phyloP scores from a whole-genome alignment of 2,329 filamentous ascomycete species.

The Hypoxylon sp. region DNA sequence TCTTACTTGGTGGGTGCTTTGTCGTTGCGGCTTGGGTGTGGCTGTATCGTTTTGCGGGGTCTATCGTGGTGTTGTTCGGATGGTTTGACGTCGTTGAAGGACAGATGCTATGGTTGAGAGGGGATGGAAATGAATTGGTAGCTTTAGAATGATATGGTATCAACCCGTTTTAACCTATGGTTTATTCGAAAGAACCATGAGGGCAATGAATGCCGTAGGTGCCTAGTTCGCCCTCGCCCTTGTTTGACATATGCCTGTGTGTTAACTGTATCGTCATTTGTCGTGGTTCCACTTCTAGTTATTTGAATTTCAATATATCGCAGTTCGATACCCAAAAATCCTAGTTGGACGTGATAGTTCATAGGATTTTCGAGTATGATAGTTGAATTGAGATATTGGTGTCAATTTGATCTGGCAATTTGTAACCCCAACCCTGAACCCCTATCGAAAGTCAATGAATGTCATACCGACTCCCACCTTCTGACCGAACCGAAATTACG shows the following conservation, averaged over 20 bases:
- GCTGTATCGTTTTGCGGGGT: not conserved
- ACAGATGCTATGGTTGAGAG: not conserved
- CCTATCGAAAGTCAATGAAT: not conserved
- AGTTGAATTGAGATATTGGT: not conserved
- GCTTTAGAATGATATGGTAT: not conserved
- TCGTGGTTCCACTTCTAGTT: not conserved
- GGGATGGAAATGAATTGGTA: not conserved
- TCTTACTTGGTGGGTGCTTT: not conserved
- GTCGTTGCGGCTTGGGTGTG: not conserved
- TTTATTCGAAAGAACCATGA: not conserved
- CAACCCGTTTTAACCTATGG: not conserved
- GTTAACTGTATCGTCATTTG: not conserved
- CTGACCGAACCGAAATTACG: not conserved
- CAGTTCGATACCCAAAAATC: not conserved
- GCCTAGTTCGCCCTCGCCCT: not conserved
- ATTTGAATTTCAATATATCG: not conserved
- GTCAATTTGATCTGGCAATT: constrained; percentile 2
- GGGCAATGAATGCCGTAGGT: not conserved
- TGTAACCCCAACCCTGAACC: constrained; percentile 1
- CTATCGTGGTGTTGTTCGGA: not conserved
- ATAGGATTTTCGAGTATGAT: not conserved
- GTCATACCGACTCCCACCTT: not conserved
- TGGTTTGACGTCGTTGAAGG: not conserved
- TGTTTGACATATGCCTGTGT: not conserved
- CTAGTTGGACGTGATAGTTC: not conserved